A percentile compares a stretch with the other conserved stretches of the same genome.
These are phyloP conservation scores for Symbiodinium natans DNA, from an alignment of 73 alveolate species.

Conservation along the genomic window DNA sequence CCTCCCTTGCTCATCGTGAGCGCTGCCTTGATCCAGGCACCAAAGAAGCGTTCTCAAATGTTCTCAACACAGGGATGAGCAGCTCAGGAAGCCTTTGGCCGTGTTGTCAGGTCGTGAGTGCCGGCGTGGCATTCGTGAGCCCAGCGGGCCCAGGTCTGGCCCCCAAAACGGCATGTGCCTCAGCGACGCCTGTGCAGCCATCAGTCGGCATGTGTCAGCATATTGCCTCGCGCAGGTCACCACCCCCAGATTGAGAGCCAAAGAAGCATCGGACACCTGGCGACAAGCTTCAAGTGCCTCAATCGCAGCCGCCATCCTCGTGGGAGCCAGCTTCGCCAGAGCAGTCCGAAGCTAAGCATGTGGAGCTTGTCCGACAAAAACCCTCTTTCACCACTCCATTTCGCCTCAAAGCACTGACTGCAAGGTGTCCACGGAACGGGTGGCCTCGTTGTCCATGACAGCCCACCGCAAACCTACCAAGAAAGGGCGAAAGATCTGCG, in stretches of 20 bases:
- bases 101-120: neutral
- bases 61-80: neutral
- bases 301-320: neutral
- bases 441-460: conserved; percentile 52
- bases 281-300: neutral
- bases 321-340: conserved; percentile 7
- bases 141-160: conserved; percentile 10
- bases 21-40: neutral
- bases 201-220: neutral
- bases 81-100: neutral
- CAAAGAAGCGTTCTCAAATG: neutral
- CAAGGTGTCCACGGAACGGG: conserved; percentile 7
- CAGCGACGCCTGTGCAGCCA: neutral
- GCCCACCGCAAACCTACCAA: conserved; percentile 93
- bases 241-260: neutral
- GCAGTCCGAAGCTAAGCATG: neutral
- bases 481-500: conserved; percentile 80
- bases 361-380: neutral
- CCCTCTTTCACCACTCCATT: no score
- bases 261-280: neutral
- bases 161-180: neutral
- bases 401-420: neutral
- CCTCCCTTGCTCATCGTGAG: neutral
- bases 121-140: conserved; percentile 63
- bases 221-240: neutral